phyloP scores from a whole-genome alignment of 2,329 filamentous ascomycete genomes.

The Metarhizium album region DNA sequence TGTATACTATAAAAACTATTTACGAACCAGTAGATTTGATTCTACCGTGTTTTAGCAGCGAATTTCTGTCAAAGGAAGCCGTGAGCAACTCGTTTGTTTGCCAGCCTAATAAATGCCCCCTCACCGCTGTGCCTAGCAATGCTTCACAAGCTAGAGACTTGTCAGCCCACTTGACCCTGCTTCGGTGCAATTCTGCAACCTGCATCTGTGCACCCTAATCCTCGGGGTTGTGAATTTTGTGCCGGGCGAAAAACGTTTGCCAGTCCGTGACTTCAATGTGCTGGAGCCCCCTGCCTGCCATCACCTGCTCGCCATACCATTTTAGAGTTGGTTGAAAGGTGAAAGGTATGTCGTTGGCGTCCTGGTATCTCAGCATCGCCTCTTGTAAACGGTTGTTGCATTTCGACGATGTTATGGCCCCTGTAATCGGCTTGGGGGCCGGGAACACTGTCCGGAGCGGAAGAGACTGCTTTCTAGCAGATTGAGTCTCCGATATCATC shows the following conservation, averaged over 20 bases:
- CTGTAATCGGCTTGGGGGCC: slow-evolving; percentile 22
- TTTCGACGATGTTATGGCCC: not conserved
- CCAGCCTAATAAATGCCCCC: no score
- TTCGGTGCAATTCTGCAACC: no score
- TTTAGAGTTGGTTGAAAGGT: slow-evolving; percentile 34
- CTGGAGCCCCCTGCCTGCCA: slow-evolving; percentile 36
- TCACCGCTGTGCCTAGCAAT: no score
- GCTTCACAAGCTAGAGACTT: no score
- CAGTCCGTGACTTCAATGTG: slow-evolving; percentile 37
- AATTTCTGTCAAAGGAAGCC: no score
- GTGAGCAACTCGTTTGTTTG: no score
- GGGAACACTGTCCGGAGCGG: slow-evolving; percentile 32
- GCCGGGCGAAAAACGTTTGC: slow-evolving; percentile 27
- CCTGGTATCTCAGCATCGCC: slow-evolving; percentile 5
- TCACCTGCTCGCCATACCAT: slow-evolving; percentile 40
- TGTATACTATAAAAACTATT: no score
- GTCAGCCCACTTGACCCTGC: no score
- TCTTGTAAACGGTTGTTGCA: slow-evolving; percentile 32
- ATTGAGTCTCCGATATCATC: not conserved
- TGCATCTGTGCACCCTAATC: not conserved
- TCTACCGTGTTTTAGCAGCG: no score
- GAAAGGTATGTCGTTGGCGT: slow-evolving; percentile 16
- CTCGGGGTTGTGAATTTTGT: slow-evolving; percentile 17
- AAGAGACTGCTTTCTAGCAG: not conserved
- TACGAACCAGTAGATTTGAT: no score